A percentile compares a stretch with the other conserved stretches of the same genome.
phyloP scores from a whole-genome alignment of 2,329 filamentous ascomycete species.

The Atkinsonella hypoxylon region DNA sequence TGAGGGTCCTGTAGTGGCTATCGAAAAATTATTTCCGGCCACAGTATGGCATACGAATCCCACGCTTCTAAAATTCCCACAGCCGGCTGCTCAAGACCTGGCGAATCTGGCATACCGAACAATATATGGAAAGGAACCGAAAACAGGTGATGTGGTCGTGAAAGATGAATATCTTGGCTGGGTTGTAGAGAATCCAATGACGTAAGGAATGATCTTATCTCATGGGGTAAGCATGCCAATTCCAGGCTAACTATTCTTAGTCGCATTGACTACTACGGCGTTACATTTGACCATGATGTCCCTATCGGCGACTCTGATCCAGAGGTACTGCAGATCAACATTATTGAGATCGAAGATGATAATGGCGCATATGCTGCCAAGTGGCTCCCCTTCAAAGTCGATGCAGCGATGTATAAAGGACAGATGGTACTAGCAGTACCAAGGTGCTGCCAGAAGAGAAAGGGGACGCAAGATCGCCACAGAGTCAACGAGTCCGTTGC shows the following conservation, averaged over 20 bases:
- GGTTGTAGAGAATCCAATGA: not conserved
- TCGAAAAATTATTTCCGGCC: not conserved
- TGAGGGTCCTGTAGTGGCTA: not conserved
- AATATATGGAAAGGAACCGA: not conserved
- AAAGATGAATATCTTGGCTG: not conserved
- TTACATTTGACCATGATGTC: slow-evolving; percentile 30
- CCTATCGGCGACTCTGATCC: slow-evolving; percentile 22
- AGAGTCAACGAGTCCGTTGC: too few species aligned
- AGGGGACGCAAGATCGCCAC: too few species aligned
- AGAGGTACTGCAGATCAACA: slow-evolving; percentile 30
- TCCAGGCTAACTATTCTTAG: not conserved
- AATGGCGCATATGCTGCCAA: slow-evolving; percentile 21
- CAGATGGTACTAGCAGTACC: slow-evolving; percentile 27
- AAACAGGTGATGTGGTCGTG: not conserved
- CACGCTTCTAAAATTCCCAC: not conserved
- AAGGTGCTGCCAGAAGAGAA: slow-evolving; percentile 24
- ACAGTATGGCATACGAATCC: not conserved
- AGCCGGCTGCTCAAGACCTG: not conserved
- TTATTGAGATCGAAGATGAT: slow-evolving; percentile 21
- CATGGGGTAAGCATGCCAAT: not conserved
- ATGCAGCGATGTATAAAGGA: slow-evolving; percentile 24
- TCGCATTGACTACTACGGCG: slow-evolving; percentile 18
- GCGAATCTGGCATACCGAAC: not conserved
- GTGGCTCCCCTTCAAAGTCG: slow-evolving; percentile 20
- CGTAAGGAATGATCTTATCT: not conserved